phyloP scores from a whole-genome alignment of 352 stramenopile species.

The Phytophthora vignae region DNA sequence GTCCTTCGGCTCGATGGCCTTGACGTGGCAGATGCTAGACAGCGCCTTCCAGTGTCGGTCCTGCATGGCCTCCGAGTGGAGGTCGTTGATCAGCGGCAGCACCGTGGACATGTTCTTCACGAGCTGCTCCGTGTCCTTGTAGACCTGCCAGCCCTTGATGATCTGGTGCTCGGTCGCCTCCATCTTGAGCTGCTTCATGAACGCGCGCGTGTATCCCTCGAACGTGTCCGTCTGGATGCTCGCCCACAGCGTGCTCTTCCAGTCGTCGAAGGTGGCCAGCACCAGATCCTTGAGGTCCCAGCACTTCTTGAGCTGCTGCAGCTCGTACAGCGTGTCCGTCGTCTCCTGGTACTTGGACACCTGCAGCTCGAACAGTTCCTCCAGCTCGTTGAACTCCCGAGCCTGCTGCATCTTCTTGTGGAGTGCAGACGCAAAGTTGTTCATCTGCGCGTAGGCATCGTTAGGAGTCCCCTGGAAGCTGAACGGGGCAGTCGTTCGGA shows the following conservation, averaged over 20 bases:
- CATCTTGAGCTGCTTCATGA: slow-evolving; percentile 90
- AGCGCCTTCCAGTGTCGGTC: slow-evolving; percentile 94
- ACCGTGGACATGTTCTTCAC: slow-evolving; percentile 91
- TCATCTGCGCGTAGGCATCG: slow-evolving; percentile 89
- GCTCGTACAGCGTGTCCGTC: slow-evolving; percentile 87
- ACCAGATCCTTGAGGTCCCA: slow-evolving; percentile 90
- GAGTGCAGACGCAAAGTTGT: slow-evolving; percentile 70
- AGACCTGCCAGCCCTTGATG: slow-evolving; percentile 90
- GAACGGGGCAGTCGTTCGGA: slow-evolving; percentile 95
- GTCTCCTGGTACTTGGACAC: slow-evolving; percentile 91
- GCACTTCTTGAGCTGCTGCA: slow-evolving; percentile 89
- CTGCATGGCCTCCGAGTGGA: slow-evolving; percentile 96
- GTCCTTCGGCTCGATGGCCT: slow-evolving; percentile 86
- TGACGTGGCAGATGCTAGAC: slow-evolving; percentile 87
- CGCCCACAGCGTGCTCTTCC: slow-evolving; percentile 85
- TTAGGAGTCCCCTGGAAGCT: slow-evolving; percentile 87
- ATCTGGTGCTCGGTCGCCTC: slow-evolving; percentile 84
- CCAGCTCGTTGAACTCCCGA: slow-evolving; percentile 87
- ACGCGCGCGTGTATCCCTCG: slow-evolving; percentile 76
- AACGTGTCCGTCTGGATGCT: slow-evolving; percentile 87
- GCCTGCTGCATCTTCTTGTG: slow-evolving; percentile 86
- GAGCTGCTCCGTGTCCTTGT: slow-evolving; percentile 88
- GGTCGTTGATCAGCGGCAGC: slow-evolving; percentile 93
- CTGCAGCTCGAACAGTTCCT: slow-evolving; percentile 89
- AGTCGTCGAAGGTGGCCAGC: slow-evolving; percentile 84